Base-by-base conservation (phyloP, 2,329 filamentous ascomycete genomes). In the Cladorrhinum sp. region DNA sequence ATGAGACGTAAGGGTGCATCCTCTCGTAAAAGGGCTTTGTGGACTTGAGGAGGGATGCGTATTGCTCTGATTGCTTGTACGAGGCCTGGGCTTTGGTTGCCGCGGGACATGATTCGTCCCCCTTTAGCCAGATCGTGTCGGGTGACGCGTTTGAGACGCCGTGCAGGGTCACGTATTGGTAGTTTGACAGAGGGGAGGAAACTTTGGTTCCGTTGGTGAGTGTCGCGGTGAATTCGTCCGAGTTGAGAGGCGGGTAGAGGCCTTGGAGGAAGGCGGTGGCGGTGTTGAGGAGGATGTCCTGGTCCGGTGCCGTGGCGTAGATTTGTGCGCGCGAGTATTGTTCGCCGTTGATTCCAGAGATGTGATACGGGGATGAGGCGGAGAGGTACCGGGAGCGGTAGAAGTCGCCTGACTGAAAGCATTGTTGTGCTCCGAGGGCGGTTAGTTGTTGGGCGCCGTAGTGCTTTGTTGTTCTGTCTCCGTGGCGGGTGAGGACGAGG, bases 401-500 rank as follows among this genome's bases (percentile, higher is more conserved):
- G 81, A 88, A 93, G 59, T 78, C 74, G 63, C 91, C 93, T 0
- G 89, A 87, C 51, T 81, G 79, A 75, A 85, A 88, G 66, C 92
- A 86, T 77, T 97, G 81, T 52, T 82, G 77, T 71, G 93, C 92
- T 29, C 93, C 93, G 55, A 96, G 82, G 62, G 88, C 82, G 12
- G 93, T 96, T 72, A 97, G 77, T 66, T 83, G 82, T 25, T 90
- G 85, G 12, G 89, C 89, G 50, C 86, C 79, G 64, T 85, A 85
- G 18, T 85, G 80, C 78, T 96, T 96, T 64, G 91, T 78, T 0
- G 92, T 66, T 20, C 93, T 86, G 75, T 97, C 93, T 60, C 93
- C 93, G 77, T 97, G 93, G 50, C 93, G 89, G 68, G 91, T 86
- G 79, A 96, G 96, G 75, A 96, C 86, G 75, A 93, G 95, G 50